A percentile compares a stretch with the other conserved stretches of the same genome.
Conservation (phyloP, 192 early-diverging fungal genomes). For the Backusella liffmaniae region DNA sequence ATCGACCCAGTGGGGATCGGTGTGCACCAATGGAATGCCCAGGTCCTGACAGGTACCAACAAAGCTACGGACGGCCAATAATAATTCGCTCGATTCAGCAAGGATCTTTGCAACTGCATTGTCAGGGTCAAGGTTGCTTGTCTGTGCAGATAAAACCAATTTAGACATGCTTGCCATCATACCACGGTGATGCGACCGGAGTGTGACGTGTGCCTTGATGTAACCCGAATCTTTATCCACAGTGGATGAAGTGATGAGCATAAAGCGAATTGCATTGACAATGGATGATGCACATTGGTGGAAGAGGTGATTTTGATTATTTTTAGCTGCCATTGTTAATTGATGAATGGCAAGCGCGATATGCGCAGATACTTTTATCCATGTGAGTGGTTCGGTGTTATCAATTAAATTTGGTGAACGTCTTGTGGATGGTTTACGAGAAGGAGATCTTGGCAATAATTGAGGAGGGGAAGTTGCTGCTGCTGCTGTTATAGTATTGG, state of each 20-base stretch:
- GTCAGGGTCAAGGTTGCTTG: slow-evolving; percentile 47
- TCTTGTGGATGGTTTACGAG: slow-evolving; percentile 2
- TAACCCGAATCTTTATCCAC: slow-evolving; percentile 66
- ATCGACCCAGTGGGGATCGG: slow-evolving; percentile 39
- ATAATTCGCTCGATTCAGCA: slow-evolving; percentile 71
- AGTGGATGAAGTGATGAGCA: slow-evolving; percentile 80
- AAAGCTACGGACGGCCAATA: slow-evolving; percentile 74
- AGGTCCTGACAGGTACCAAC: slow-evolving; percentile 42
- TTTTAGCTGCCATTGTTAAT: slow-evolving; percentile 51
- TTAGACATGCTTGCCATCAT: slow-evolving; percentile 85
- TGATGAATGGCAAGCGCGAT: slow-evolving; percentile 54
- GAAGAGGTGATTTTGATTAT: slow-evolving; percentile 54
- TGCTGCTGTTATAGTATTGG: no score
- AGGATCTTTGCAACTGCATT: slow-evolving; percentile 65
- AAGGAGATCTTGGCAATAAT: slow-evolving; percentile 20
- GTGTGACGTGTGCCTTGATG: slow-evolving; percentile 61
- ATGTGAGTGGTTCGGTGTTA: slow-evolving; percentile 40
- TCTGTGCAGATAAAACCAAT: slow-evolving; percentile 76
- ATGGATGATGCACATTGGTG: slow-evolving; percentile 58
- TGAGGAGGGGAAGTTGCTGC: slow-evolving; percentile 2
- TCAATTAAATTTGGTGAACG: slow-evolving; percentile 9
- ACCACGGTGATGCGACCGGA: slow-evolving; percentile 72
- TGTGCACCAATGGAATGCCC: slow-evolving; percentile 38
- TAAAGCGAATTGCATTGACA: slow-evolving; percentile 80
- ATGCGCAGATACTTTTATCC: slow-evolving; percentile 51